phyloP scores from a whole-genome alignment of 768 basidiomycete genomes.

The Boletus subcaerulescens region DNA sequence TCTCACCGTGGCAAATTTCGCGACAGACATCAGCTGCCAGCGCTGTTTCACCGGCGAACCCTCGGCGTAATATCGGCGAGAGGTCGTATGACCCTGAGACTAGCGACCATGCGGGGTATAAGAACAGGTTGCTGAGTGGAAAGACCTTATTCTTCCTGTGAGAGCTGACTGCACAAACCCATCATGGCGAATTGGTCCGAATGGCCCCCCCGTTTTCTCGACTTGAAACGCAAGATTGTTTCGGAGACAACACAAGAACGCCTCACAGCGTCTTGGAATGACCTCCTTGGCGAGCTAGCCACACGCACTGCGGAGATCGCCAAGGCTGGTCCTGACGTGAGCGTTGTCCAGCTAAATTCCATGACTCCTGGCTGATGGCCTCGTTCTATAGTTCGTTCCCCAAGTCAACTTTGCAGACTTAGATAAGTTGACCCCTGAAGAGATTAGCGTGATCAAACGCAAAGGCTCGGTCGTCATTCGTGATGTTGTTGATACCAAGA shows the following conservation, averaged over 20 bases:
- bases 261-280: constrained; percentile 54
- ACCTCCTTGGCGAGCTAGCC: constrained; percentile 52
- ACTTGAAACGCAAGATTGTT: constrained; percentile 58
- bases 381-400: constrained; percentile 49
- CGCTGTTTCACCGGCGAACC: constrained; percentile 5
- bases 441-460: constrained; percentile 48
- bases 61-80: constrained; percentile 1
- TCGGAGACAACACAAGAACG: constrained; percentile 45
- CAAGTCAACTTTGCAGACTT: constrained; percentile 59
- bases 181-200: constrained; percentile 11
- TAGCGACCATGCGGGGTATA: constrained; percentile 6
- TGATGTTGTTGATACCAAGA: constrained; percentile 54
- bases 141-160: neutral
- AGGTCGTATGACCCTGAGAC: neutral
- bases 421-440: constrained; percentile 41
- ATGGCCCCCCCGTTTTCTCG: constrained; percentile 44
- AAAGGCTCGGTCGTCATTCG: constrained; percentile 60
- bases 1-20: neutral
- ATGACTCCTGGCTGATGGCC: neutral
- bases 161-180: neutral
- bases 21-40: neutral
- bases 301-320: constrained; percentile 43
- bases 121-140: neutral
- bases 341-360: constrained; percentile 6
- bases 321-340: constrained; percentile 47